Evolutionary conservation across 2,329 filamentous ascomycete genomes (phyloP).

Genomic region (Spiromastix sp.): DNA sequence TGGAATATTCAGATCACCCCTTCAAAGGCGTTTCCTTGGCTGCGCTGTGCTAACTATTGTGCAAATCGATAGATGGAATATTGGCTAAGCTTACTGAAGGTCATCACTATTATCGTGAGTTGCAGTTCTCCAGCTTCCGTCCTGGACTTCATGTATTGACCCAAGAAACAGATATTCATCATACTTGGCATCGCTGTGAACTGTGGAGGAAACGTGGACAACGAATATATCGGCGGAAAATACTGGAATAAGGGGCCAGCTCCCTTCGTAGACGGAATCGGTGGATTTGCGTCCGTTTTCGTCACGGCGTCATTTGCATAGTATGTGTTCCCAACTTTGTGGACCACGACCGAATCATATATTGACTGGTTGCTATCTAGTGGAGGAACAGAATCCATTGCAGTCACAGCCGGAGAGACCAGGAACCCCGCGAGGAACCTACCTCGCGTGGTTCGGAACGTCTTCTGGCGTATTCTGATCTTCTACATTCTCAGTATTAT

Average conservation of each 20-base stretch:
- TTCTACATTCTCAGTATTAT: slow-evolving; percentile 45
- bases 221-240: slow-evolving; percentile 48
- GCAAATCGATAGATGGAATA: slow-evolving; percentile 25
- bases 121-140: not conserved
- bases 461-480: slow-evolving; percentile 53
- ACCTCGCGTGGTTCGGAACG: slow-evolving; percentile 54
- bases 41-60: slow-evolving; percentile 2
- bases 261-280: slow-evolving; percentile 55
- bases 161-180: slow-evolving; percentile 44
- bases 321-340: slow-evolving; percentile 21
- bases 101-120: slow-evolving; percentile 31
- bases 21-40: not conserved
- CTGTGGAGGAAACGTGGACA: slow-evolving; percentile 44
- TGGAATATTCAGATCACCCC: slow-evolving; percentile 5
- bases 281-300: slow-evolving; percentile 56
- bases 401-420: slow-evolving; percentile 57
- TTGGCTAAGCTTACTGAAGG: slow-evolving; percentile 32
- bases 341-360: too few species aligned
- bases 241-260: slow-evolving; percentile 51
- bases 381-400: slow-evolving; percentile 54
- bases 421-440: slow-evolving; percentile 51
- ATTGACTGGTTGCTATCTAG: slow-evolving; percentile 20
- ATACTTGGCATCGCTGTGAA: slow-evolving; percentile 53
- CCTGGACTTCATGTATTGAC: not conserved
- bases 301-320: slow-evolving; percentile 53